A percentile compares a stretch with the other conserved stretches of the same genome.
phyloP scores from a whole-genome alignment of 768 basidiomycete species.

The Termitomyces sp. region DNA sequence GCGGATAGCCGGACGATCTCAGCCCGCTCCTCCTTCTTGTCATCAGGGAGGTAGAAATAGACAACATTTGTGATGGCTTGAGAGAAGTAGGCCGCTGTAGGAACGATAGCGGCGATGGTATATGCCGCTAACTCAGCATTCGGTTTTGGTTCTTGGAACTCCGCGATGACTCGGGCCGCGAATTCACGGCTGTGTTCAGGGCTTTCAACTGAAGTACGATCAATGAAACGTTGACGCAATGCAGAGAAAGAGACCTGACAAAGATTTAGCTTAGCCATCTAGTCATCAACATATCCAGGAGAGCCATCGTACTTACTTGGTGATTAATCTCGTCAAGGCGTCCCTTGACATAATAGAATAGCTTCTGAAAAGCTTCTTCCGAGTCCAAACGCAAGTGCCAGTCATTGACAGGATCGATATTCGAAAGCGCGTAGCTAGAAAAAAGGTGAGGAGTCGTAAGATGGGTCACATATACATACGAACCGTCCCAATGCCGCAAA shows the following conservation, averaged over 20 bases:
- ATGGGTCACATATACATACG: slow-evolving; percentile 18
- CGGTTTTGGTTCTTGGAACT: slow-evolving; percentile 11
- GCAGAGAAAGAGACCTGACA: neutral
- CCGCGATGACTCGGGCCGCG: slow-evolving; percentile 24
- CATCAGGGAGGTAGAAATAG: slow-evolving; percentile 52
- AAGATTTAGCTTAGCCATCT: too few relatives aligned
- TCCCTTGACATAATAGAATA: slow-evolving; percentile 25
- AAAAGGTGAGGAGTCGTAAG: neutral
- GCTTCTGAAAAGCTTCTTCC: slow-evolving; percentile 22
- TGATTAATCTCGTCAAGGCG: slow-evolving; percentile 25
- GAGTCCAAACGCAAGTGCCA: slow-evolving; percentile 44
- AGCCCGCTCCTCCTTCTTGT: slow-evolving; percentile 27
- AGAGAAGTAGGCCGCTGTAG: slow-evolving; percentile 53
- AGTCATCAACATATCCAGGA: neutral
- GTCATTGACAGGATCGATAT: slow-evolving; percentile 40
- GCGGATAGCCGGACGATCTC: slow-evolving; percentile 35
- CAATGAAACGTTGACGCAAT: slow-evolving; percentile 4
- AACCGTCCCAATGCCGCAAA: slow-evolving; percentile 50
- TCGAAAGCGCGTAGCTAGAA: slow-evolving; percentile 41
- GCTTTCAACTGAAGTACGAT: slow-evolving; percentile 15
- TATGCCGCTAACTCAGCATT: slow-evolving; percentile 39
- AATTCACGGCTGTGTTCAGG: slow-evolving; percentile 24
- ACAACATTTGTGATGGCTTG: slow-evolving; percentile 53
- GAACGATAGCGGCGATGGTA: slow-evolving; percentile 51
- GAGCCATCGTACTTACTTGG: slow-evolving; percentile 14